Evolutionary conservation across 1,284 basidiomycete genomes (phyloP).

Genomic region (Cystobasidium slooffiae): DNA sequence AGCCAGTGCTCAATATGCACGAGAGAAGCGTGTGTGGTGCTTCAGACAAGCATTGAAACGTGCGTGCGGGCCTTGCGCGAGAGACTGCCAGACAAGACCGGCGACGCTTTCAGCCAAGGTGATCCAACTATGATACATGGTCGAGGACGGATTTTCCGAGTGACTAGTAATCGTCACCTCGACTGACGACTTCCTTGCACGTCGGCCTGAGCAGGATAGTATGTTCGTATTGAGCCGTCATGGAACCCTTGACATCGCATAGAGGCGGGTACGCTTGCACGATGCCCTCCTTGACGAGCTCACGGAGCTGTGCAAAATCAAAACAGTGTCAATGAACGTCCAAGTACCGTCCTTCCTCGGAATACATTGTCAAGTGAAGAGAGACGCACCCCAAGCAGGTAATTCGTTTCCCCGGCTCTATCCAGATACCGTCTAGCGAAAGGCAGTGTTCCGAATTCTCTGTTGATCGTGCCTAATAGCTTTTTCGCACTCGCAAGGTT

Average conservation of each 20-base stretch:
- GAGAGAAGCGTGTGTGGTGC: no score
- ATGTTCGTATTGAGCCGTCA: slow-evolving; percentile 97
- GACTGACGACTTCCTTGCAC: slow-evolving; percentile 82
- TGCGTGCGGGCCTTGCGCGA: no score
- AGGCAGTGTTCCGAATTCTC: slow-evolving; percentile 91
- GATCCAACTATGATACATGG: background rate
- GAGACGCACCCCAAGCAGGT: slow-evolving; percentile 80
- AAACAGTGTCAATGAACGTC: background rate
- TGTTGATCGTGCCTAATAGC: slow-evolving; percentile 84
- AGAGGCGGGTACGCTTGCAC: slow-evolving; percentile 96
- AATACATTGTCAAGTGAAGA: background rate
- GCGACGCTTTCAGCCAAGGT: no score
- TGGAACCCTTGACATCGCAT: slow-evolving; percentile 68
- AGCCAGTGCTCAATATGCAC: no score
- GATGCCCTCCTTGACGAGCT: slow-evolving; percentile 83
- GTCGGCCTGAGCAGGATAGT: slow-evolving; percentile 89
- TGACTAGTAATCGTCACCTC: slow-evolving; percentile 41
- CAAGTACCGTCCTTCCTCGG: background rate
- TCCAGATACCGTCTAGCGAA: slow-evolving; percentile 96
- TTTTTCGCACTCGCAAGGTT: slow-evolving; percentile 84
- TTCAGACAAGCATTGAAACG: no score
- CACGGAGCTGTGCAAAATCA: slow-evolving; percentile 70
- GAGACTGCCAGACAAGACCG: no score
- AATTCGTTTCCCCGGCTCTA: slow-evolving; percentile 89
- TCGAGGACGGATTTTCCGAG: background rate